Evolutionary conservation across 1,139 yeast species (phyloP), one percentile per base, ranked within the genome.

Genomic region (Spathaspora sp.): DNA sequence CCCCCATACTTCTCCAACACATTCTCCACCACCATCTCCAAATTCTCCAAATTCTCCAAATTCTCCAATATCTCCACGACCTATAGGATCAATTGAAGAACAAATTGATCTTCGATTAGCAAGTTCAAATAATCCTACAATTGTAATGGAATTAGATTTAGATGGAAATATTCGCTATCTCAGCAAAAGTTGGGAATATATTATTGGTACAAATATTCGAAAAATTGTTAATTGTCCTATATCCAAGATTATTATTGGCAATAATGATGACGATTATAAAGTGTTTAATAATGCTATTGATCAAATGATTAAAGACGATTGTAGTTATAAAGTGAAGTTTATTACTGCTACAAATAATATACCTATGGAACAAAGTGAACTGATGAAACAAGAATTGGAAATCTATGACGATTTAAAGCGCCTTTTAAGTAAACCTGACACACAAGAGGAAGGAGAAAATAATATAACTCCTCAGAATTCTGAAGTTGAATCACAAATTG

Each of bases 71-170:
- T 37, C 39, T 3, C 39, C 39, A n/a, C 18, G 29, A 38, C 31
- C 43, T 25, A 42, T 29, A 7, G 38, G 25, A 10, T 26, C 44
- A 2, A 57, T 70, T n/a, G 76, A 71, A 44, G 80, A 72, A 43
- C 76, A 72, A 53, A 61, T 73, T n/a, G 82, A 77, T 51, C 60
- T 78, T 29, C 61, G 74, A 16, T 55, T 72, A 25, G 91, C 91
- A 0, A 81, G 87, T 16, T 77, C 83, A 10, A 78, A 80, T 51
- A 86, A 84, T 54, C 89, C 89, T 4, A 84, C 90, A n/a, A 81
- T 85, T n/a, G 85, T 93, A 1, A 68, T 93, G 70, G 99, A 93
- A 63, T 68, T 93, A 48, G 93, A 86, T 57, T 68, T 89, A 58
- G 85, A 84, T 56, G 90, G 97, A 16, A 80, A 76, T 38, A 82